Evolutionary conservation across 2,329 filamentous ascomycete genomes (phyloP), one percentile per base, ranked within the genome.

Genomic region (Fusarium brachygibbosum): DNA sequence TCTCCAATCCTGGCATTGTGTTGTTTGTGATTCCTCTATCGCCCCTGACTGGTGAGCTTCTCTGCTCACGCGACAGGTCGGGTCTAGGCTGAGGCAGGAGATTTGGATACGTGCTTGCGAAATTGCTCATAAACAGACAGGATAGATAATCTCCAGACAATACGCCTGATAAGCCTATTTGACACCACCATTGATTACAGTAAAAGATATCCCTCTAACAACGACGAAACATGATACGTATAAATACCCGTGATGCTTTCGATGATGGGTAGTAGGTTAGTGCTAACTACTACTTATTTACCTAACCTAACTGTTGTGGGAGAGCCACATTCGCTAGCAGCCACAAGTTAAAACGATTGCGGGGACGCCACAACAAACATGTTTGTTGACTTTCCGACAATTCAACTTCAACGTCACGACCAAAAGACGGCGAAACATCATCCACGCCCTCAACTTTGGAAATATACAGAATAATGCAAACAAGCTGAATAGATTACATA

Each of bases 371-470:
- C 66, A 70, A 21, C 56, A 42, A 19, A 58, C 25, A 42, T 41
- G 35, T 69, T 63, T 70, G 55, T 70, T 70, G 59, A 71, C 68
- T 71, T 70, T 63, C 50, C 9, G 34, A 52, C 44, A 58, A 53
- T 42, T 23, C 31, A 60, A 59, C 45, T 46, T 56, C 54, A 52
- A 44, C 41, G 34, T 46, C 46, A 37, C 35, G 56, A 68, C 31
- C 19, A 25, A 37, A n/a, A 45, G 29, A 58, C 29, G 31, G 32
- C 45, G 41, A 32, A 19, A 17, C 42, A 48, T 25, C 28, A n/a
- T 28, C 16, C 11, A 12, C 23, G 28, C 35, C 14, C 31, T n/a
- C 5, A 25, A n/a, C 32, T 21, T n/a, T 13, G 4, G 23, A 6
- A 25, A 37, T 23, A 66, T 12, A 52, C 34, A 50, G 29, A 41